Conservation (phyloP, 306 rosid species). For the Ceratonia siliqua region DNA sequence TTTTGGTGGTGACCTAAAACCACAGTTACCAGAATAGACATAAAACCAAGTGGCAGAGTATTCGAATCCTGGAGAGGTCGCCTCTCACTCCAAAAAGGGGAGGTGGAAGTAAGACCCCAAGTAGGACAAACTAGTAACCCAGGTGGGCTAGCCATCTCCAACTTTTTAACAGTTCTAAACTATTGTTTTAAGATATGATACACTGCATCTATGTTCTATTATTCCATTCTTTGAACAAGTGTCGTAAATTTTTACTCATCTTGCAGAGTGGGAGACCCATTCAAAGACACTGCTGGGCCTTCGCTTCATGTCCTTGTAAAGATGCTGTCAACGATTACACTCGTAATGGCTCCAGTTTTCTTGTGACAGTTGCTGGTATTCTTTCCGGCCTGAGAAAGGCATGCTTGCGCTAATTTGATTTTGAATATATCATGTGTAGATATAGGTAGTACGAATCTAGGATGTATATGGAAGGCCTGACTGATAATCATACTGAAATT, state of each 20-base stretch:
- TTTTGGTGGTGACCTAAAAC: too few species aligned
- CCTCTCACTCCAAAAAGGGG: too few species aligned
- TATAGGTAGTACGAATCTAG: conserved; percentile 19
- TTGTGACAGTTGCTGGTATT: conserved; percentile 43
- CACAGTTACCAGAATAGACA: too few species aligned
- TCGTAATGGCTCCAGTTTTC: conserved; percentile 72
- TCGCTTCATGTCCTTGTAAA: conserved; percentile 66
- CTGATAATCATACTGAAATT: conserved; percentile 14
- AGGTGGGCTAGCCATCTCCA: too few species aligned
- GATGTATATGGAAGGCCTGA: conserved; percentile 41
- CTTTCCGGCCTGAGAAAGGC: conserved; percentile 19
- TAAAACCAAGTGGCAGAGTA: too few species aligned
- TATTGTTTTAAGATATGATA: too few species aligned
- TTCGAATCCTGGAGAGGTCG: too few species aligned
- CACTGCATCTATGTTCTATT: neutral
- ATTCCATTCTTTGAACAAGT: neutral
- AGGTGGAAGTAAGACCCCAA: too few species aligned
- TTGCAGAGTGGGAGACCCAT: conserved; percentile 72
- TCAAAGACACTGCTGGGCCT: conserved; percentile 75
- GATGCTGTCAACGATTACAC: conserved; percentile 70
- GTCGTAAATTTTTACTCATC: neutral
- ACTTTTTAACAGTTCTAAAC: too few species aligned
- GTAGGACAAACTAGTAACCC: too few species aligned
- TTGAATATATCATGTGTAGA: too few species aligned
- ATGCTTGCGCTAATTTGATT: conserved; percentile 29